Evolutionary conservation across 1,284 basidiomycete genomes (phyloP).

Genomic region (Sparassis latifolia): DNA sequence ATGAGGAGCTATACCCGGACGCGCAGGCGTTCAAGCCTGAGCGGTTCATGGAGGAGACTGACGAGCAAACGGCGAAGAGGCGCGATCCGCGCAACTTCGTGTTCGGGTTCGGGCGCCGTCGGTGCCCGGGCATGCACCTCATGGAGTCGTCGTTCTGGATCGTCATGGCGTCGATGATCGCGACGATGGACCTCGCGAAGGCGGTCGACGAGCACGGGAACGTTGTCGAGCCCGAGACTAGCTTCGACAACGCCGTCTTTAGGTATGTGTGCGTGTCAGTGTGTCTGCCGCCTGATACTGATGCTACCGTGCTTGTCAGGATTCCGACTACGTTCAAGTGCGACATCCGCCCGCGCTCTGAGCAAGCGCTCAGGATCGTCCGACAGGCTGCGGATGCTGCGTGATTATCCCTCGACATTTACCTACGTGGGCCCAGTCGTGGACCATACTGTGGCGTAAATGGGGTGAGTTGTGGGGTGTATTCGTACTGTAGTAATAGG

Average conservation of each 20-base stretch:
- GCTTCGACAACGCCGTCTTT: conserved; percentile 36
- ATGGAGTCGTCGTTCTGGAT: conserved; percentile 44
- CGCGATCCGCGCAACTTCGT: conserved; percentile 29
- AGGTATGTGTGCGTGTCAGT: conserved; percentile 27
- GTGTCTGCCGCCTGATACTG: conserved; percentile 3
- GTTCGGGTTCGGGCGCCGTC: conserved; percentile 30
- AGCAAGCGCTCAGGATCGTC: conserved; percentile 20
- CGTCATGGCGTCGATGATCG: conserved; percentile 36
- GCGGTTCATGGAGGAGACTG: conserved; percentile 25
- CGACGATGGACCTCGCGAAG: conserved; percentile 36
- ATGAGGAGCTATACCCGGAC: conserved; percentile 31
- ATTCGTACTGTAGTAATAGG: background rate
- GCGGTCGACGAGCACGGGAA: conserved; percentile 34
- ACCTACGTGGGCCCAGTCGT: too few species aligned
- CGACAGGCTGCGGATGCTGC: conserved; percentile 13
- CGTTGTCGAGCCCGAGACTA: conserved; percentile 31
- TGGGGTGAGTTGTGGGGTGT: background rate
- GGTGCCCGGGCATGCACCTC: conserved; percentile 41
- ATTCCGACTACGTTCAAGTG: conserved; percentile 23
- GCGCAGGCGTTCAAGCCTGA: conserved; percentile 33
- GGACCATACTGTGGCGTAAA: background rate
- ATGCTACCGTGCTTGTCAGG: conserved; percentile 13
- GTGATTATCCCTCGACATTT: background rate
- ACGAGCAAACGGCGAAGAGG: conserved; percentile 20
- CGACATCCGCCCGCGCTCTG: conserved; percentile 24